Evolutionary conservation across 1,139 yeast genomes (phyloP).

Genomic region (Candida tetrigidarum): DNA sequence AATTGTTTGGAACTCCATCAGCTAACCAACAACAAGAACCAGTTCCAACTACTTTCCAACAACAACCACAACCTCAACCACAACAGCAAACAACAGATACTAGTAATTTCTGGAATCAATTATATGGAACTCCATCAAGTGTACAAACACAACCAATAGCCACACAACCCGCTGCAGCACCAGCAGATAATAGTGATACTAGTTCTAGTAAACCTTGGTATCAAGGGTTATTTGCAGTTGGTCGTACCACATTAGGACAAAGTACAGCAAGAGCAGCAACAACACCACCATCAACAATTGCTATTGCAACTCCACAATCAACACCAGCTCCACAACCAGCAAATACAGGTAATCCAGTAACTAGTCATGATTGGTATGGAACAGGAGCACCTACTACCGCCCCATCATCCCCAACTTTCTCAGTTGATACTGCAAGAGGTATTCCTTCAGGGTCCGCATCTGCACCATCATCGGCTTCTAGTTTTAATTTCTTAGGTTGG

Average conservation of each 20-base stretch:
- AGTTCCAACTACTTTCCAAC: not conserved
- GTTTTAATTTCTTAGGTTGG: slow-evolving; percentile 1
- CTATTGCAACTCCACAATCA: not conserved
- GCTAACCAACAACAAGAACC: not conserved
- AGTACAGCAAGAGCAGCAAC: slow-evolving; percentile 5
- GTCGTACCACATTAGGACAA: slow-evolving; percentile 11
- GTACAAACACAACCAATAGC: not conserved
- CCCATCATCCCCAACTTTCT: not conserved
- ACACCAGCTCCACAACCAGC: not conserved
- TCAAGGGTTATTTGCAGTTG: slow-evolving; percentile 9
- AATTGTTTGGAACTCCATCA: slow-evolving; percentile 6
- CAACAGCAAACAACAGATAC: not conserved
- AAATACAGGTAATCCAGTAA: not conserved
- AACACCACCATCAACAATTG: not conserved
- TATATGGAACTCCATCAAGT: slow-evolving; percentile 4
- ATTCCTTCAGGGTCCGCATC: not conserved
- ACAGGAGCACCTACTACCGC: not conserved
- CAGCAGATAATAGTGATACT: too few species aligned
- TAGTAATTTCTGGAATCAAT: not conserved
- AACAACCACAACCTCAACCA: not conserved
- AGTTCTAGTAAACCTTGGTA: slow-evolving; percentile 8
- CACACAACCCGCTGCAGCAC: not conserved
- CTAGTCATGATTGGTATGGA: slow-evolving; percentile 4
- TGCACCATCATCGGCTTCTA: not conserved
- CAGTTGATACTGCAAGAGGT: not conserved